Evolutionary conservation across 1,284 basidiomycete genomes (phyloP), one percentile per base, ranked within the genome.

Genomic region (Ceratorhiza oryzae-sativae): DNA sequence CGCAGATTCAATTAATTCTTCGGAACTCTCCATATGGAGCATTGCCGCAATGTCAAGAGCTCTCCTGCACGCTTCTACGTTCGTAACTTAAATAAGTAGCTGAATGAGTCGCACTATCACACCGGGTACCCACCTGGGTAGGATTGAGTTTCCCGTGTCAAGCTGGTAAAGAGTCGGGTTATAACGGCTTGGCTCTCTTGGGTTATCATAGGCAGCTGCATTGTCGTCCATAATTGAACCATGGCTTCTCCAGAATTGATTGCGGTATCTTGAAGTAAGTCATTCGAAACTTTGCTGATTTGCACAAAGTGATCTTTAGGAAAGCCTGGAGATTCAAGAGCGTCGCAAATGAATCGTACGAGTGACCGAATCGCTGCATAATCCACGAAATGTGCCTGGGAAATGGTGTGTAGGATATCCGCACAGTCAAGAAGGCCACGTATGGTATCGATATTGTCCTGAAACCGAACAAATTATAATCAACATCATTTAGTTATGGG

Each of bases 281-380:
- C 75, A 74, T 18, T 80, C 27, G 61, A 32, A 39, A 56, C 51
- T 13, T 10, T 36, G 10, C 20, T 46, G 49, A 32, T 45, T n/a
- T 68, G 48, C 39, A 25, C 34, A 61, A 51, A 56, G 23, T 41
- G 27, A 42, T 55, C 18, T 18, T 18, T 10, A n/a, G 59, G 36
- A 39, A 49, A 39, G 20, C 39, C 32, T 13, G 53, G 41, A 36
- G 3, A 23, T 32, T 34, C 45, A 27, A 75, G 55, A 46, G 70
- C 25, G 18, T 71, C 58, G 53, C 36, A 13, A 46, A 75, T 41
- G 58, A 74, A 60, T 36, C 30, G 60, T 13, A 80, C 79, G 4
- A 85, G 77, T 23, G 83, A 78, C 72, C 80, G 81, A 10, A 82
- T 78, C 0, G 83, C 79, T 9, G 83, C 83, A 74, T 81, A 83